A percentile compares a stretch with the other conserved stretches of the same genome.
Evolutionary conservation across 2,329 filamentous ascomycete genomes (phyloP).

Genomic region (Rasamsonia emersonii): DNA sequence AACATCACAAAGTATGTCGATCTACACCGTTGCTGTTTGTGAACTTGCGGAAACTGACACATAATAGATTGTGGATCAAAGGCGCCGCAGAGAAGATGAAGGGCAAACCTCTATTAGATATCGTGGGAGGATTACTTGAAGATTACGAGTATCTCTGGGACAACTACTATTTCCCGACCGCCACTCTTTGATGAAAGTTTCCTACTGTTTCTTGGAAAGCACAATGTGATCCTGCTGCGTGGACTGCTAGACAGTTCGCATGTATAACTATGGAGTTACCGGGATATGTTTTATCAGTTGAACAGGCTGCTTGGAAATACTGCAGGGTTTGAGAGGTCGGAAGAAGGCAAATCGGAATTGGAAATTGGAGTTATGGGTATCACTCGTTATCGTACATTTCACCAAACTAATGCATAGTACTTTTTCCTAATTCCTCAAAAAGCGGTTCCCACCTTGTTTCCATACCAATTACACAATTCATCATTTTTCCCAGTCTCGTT

Average conservation of each 20-base stretch:
- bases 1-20: slow-evolving; percentile 61
- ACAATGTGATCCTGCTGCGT: no score
- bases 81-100: slow-evolving; percentile 62
- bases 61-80: slow-evolving; percentile 51
- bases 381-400: no score
- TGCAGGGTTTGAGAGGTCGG: no score
- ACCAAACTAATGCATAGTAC: no score
- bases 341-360: no score
- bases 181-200: slow-evolving; percentile 35
- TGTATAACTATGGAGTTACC: no score
- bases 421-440: slow-evolving; percentile 44
- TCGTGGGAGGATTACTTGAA: slow-evolving; percentile 78
- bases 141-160: slow-evolving; percentile 99
- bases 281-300: no score
- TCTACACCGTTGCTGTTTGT: slow-evolving; percentile 1
- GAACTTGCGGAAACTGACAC: slow-evolving; percentile 18
- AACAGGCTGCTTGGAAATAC: no score
- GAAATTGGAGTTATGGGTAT: no score
- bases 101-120: slow-evolving; percentile 64
- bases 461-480: slow-evolving; percentile 77
- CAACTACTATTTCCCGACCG: slow-evolving; percentile 82
- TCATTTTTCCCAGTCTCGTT: slow-evolving; percentile 48
- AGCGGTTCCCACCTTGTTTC: slow-evolving; percentile 57
- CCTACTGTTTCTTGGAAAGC: background rate
- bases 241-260: no score